These are phyloP conservation scores for Xerocomellus chrysenteron DNA, from an alignment of 768 basidiomycete species.

Conservation along the genomic window DNA sequence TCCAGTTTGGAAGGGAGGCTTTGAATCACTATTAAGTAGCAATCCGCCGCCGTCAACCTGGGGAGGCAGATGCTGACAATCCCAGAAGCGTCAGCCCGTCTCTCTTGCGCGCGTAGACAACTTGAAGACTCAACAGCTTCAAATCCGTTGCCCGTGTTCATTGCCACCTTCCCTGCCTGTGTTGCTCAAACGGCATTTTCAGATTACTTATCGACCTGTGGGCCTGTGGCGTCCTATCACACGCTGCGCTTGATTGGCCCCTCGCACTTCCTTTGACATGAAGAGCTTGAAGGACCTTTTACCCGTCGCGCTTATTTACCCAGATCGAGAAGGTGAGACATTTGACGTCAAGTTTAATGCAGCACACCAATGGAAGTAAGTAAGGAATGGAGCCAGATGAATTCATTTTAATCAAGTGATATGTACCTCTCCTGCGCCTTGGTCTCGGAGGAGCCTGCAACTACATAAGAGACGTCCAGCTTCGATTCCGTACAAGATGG, in stretches of 20 bases:
- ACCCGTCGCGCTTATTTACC: constrained; percentile 39
- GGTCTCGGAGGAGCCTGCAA: not conserved
- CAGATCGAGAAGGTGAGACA: constrained; percentile 46
- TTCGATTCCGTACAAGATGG: constrained; percentile 37
- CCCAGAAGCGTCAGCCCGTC: constrained; percentile 45
- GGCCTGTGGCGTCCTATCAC: constrained; percentile 56
- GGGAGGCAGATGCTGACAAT: constrained; percentile 30
- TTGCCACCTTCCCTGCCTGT: constrained; percentile 42
- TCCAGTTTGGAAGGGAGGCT: constrained; percentile 31
- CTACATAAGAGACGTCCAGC: constrained; percentile 10
- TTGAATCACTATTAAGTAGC: constrained; percentile 32
- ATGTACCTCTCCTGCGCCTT: constrained; percentile 1
- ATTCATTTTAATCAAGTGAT: constrained; percentile 50
- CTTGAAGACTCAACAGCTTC: constrained; percentile 39
- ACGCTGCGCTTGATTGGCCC: constrained; percentile 47
- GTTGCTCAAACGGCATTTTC: constrained; percentile 45
- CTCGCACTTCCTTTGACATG: constrained; percentile 42
- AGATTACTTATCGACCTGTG: constrained; percentile 51
- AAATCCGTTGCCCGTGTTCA: constrained; percentile 40
- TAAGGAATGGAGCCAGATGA: constrained; percentile 46
- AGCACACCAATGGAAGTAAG: constrained; percentile 45
- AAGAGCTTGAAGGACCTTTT: constrained; percentile 34
- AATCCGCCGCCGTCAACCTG: constrained; percentile 42
- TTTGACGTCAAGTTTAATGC: constrained; percentile 39
- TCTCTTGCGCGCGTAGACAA: constrained; percentile 45